A percentile compares a stretch with the other conserved stretches of the same genome.
These are phyloP conservation scores for Dryas octopetala DNA, from an alignment of 306 rosid species.

Conservation along the genomic window DNA sequence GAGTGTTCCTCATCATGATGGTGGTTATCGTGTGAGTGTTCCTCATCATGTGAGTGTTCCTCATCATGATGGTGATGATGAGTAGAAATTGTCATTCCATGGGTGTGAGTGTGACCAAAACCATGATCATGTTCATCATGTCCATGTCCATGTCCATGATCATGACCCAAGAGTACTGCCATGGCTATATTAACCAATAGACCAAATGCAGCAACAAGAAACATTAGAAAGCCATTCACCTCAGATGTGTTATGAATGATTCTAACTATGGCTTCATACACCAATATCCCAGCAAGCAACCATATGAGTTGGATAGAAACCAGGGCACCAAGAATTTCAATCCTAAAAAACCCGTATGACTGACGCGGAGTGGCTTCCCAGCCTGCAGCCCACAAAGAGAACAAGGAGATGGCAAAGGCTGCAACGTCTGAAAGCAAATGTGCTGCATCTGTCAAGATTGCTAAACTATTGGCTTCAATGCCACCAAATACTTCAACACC, in stretches of 20 bases:
- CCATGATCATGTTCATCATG: slow-evolving; percentile 35
- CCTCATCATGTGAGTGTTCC: slow-evolving; percentile 22
- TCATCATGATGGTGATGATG: slow-evolving; percentile 38
- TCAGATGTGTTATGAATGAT: slow-evolving; percentile 35
- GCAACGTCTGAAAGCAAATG: slow-evolving; percentile 83
- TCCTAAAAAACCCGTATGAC: slow-evolving; percentile 71
- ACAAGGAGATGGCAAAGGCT: slow-evolving; percentile 73
- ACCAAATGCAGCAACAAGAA: slow-evolving; percentile 65
- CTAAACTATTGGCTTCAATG: slow-evolving; percentile 75
- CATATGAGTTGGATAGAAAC: slow-evolving; percentile 77
- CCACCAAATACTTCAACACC: slow-evolving; percentile 67
- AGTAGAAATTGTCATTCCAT: slow-evolving; percentile 45
- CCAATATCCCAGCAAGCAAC: slow-evolving; percentile 74
- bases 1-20: slow-evolving; percentile 19
- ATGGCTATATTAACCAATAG: slow-evolving; percentile 63
- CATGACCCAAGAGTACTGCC: slow-evolving; percentile 73
- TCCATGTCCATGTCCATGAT: slow-evolving; percentile 59
- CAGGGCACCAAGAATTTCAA: slow-evolving; percentile 81
- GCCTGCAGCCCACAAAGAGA: slow-evolving; percentile 78
- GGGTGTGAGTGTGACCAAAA: slow-evolving; percentile 24
- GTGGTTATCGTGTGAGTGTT: slow-evolving; percentile 1
- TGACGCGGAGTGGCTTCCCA: slow-evolving; percentile 88
- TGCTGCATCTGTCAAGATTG: slow-evolving; percentile 83
- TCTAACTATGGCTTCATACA: slow-evolving; percentile 70
- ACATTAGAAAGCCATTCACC: slow-evolving; percentile 70